Evolutionary conservation across 2,329 filamentous ascomycete genomes (phyloP), one percentile per base, ranked within the genome.

Genomic region (Neonectria coccinea): DNA sequence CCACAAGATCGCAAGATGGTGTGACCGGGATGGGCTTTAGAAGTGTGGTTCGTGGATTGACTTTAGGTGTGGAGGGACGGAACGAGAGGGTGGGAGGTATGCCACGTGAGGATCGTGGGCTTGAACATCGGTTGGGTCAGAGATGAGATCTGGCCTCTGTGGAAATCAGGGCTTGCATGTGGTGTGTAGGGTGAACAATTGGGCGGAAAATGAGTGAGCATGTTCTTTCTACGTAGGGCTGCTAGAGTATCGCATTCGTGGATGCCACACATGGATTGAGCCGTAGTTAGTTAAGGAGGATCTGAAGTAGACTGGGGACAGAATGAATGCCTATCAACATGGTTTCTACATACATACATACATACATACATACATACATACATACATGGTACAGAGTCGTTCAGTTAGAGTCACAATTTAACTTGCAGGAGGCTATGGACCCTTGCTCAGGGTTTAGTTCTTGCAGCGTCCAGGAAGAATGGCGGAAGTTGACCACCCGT

Each of bases 81-180:
- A 36, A 52, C 11, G 45, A 20, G 25, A 33, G 53, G 50, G 55
- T 29, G 55, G 39, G 42, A 51, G 18, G 41, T 27, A 52, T 31
- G 25, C 56, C 56, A 59, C 61, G 56, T 64, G 61, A 64, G 39
- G 36, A 59, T 59, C 39, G 20, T 39, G 48, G 20, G 27, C 33
- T 59, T 52, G n/a, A 42, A n/a, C 14, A 22, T 29, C 27, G 39
- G 44, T 47, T 33, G 42, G 8, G 10, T 4, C n/a, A 51, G 5
- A 51, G 29, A 10, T 20, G 48, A 33, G 29, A 51, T 51, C 29
- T 22, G 48, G 48, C 48, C 29, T 50, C 14, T 31, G 44, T 16
- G 22, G 5, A 48, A n/a, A 27, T 0, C 2, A 16, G 6, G 44
- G 14, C 20, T n/a, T 25, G 20, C 4, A 29, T 14, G 25, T 16